These are phyloP conservation scores for Boletellus emodensis DNA, from an alignment of 768 basidiomycete species.

Conservation along the genomic window DNA sequence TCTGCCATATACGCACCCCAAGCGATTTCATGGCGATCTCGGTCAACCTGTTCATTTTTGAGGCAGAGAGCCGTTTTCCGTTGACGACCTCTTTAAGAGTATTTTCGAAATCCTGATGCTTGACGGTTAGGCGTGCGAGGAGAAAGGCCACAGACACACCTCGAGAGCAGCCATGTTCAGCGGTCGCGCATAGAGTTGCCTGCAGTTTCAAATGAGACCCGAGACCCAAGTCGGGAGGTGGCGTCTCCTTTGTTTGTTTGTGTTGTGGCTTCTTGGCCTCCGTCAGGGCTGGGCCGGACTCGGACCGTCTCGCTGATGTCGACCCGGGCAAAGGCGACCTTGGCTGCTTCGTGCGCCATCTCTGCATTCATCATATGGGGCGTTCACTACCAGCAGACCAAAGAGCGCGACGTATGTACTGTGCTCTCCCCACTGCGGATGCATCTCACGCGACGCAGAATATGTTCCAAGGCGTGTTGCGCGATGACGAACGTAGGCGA, in stretches of 20 bases:
- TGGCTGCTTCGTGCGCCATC: constrained; percentile 59
- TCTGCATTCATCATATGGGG: constrained; percentile 78
- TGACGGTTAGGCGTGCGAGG: constrained; percentile 5
- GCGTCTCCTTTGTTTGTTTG: constrained; percentile 35
- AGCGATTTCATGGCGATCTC: constrained; percentile 75
- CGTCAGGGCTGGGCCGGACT: constrained; percentile 8
- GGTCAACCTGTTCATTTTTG: constrained; percentile 76
- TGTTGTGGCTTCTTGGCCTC: constrained; percentile 29
- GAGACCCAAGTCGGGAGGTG: constrained; percentile 13
- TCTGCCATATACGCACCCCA: constrained; percentile 48
- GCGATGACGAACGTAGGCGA: constrained; percentile 78
- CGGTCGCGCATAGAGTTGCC: constrained; percentile 18
- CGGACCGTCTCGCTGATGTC: constrained; percentile 42
- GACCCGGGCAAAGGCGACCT: constrained; percentile 66
- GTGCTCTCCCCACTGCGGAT: not conserved
- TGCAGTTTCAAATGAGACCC: constrained; percentile 7
- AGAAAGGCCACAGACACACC: constrained; percentile 24
- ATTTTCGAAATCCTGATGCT: constrained; percentile 69
- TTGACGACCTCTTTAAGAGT: constrained; percentile 78
- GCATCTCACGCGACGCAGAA: constrained; percentile 43
- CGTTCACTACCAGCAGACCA: constrained; percentile 82
- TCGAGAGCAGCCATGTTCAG: constrained; percentile 40
- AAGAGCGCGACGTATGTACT: constrained; percentile 68
- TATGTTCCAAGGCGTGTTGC: constrained; percentile 89
- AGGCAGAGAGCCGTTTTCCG: constrained; percentile 80